Base-by-base conservation (phyloP, 1,284 basidiomycete species). In the Naganishia albida region DNA sequence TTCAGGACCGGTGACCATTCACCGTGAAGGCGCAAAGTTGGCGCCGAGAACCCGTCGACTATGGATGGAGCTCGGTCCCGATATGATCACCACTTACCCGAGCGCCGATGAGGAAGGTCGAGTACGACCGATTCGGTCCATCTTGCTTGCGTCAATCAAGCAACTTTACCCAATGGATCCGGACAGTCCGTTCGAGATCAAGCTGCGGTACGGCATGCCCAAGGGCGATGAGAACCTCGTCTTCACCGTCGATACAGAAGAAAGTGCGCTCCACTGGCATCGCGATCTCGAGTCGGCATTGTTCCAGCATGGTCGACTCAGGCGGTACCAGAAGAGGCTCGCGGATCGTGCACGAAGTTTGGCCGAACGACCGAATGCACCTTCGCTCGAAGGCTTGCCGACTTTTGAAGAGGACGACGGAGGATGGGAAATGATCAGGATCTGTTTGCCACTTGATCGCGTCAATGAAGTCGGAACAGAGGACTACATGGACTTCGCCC, bases 51-150 rank as follows among this genome's bases (percentile, higher is more conserved):
- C 82, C 68, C 76, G 75, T n/a, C 80, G 85, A n/a, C 77, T 87
- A 7, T 88, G 87, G 87, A 71, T 88, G 73, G 86, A 88, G 70
- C 74, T 88, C 28, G 74, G 66, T n/a, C 13, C 82, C 42, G 86
- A 88, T 67, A 86, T 87, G 84, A 68, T 87, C 38, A 85, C 85
- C 54, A 80, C 82, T 0, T 87, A 85, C 68, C 81, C 83, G 0
- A 84, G 84, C 25, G 83, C 84, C 51, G 82, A 81, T 20, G 84
- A 86, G 20, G 80, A 83, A 59, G 84, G 85, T 40, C 81, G 81
- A 39, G 82, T 84, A 3, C 78, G 83, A 23, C 87, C 87, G 12
- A 62, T 86, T 13, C 77, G 80, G 51, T 82, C 84, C 18, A 73
- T 87, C 12, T 73, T 87, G 25, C 75, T 86, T 87, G 68, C 73